Conservation (phyloP, 2,329 filamentous ascomycete species). For the Trichoderma koningii region DNA sequence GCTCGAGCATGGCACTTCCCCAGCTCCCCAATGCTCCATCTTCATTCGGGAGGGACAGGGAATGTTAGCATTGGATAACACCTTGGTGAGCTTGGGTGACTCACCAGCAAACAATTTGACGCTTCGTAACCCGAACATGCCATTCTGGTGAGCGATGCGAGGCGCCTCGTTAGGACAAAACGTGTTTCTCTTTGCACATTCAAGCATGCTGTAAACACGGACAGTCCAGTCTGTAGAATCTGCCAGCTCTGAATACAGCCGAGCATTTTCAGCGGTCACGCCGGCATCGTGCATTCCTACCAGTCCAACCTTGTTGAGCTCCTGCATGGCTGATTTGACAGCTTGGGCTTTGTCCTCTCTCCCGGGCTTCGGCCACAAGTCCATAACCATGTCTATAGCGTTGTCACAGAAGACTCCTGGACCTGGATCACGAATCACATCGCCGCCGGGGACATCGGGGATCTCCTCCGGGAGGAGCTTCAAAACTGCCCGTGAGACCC, state of each 20-base stretch:
- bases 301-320: slow-evolving; percentile 64
- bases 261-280: slow-evolving; percentile 55
- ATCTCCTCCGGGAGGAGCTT: slow-evolving; percentile 57
- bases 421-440: slow-evolving; percentile 62
- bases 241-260: slow-evolving; percentile 56
- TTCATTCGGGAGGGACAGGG: slow-evolving; percentile 32
- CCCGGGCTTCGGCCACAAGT: slow-evolving; percentile 59
- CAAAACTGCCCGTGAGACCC: slow-evolving; percentile 67
- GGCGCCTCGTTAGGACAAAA: slow-evolving; percentile 59
- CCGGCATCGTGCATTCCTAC: slow-evolving; percentile 72
- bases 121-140: slow-evolving; percentile 59
- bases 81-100: slow-evolving; percentile 9
- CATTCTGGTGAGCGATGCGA: slow-evolving; percentile 48
- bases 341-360: slow-evolving; percentile 55
- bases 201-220: slow-evolving; percentile 68
- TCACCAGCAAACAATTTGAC: slow-evolving; percentile 70
- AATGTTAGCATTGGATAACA: background rate
- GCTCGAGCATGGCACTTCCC: slow-evolving; percentile 71
- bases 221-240: slow-evolving; percentile 56
- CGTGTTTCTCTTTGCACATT: slow-evolving; percentile 64
- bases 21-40: slow-evolving; percentile 71
- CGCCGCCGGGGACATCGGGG: slow-evolving; percentile 62
- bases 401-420: slow-evolving; percentile 74
- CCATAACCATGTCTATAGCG: slow-evolving; percentile 64
- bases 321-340: slow-evolving; percentile 61